These are phyloP conservation scores for Colletotrichum sp. DNA, from an alignment of 2,329 filamentous ascomycete genomes.

Conservation along the genomic window DNA sequence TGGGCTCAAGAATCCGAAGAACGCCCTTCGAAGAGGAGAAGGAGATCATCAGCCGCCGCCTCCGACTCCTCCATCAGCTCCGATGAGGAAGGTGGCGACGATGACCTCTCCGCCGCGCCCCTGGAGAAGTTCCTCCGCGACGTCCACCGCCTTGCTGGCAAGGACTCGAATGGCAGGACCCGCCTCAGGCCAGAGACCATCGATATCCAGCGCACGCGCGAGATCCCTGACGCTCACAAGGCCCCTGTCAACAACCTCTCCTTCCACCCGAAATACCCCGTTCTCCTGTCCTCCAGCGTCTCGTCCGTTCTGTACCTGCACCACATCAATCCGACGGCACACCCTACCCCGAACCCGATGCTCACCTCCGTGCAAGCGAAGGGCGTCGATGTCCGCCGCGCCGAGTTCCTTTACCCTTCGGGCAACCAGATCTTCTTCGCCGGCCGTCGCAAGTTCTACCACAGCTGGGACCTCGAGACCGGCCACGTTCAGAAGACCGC, in stretches of 20 bases:
- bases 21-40: constrained; percentile 54
- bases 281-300: constrained; percentile 87
- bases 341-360: constrained; percentile 82
- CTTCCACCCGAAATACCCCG: constrained; percentile 88
- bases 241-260: constrained; percentile 81
- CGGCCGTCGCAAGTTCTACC: constrained; percentile 88
- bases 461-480: constrained; percentile 87
- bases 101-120: constrained; percentile 72
- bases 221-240: constrained; percentile 79
- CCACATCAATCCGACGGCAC: constrained; percentile 78
- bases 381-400: constrained; percentile 81
- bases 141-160: constrained; percentile 67
- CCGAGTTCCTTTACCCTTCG: constrained; percentile 74
- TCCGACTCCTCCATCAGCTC: constrained; percentile 32
- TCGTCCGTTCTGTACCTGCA: constrained; percentile 88
- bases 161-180: constrained; percentile 52
- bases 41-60: constrained; percentile 53
- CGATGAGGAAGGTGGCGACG: constrained; percentile 59
- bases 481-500: constrained; percentile 84
- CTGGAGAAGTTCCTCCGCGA: constrained; percentile 81
- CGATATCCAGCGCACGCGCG: constrained; percentile 87
- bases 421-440: constrained; percentile 87
- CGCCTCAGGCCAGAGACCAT: constrained; percentile 86
- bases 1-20: constrained; percentile 61
- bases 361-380: constrained; percentile 89